Evolutionary conservation across 2,329 filamentous ascomycete species (phyloP), one percentile per base, ranked within the genome.

Genomic region (Incumbomyces lentus): DNA sequence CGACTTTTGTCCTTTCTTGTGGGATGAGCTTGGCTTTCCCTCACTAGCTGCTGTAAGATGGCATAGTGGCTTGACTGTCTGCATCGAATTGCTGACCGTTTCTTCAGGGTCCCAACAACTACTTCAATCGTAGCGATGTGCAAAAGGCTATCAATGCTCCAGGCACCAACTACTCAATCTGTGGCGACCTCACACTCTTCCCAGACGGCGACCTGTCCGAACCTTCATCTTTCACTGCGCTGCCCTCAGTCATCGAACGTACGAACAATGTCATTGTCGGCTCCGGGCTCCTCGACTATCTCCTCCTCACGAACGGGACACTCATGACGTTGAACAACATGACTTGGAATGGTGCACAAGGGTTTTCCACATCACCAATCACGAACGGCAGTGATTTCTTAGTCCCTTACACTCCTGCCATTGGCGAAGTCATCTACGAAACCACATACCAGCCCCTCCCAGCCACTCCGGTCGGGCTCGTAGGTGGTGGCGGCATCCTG

Each of bases 1-100:
- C n/a, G n/a, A n/a, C n/a, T n/a, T n/a, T n/a, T n/a, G n/a, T n/a
- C n/a, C n/a, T n/a, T n/a, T n/a, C n/a, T n/a, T n/a, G n/a, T n/a
- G n/a, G n/a, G n/a, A n/a, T n/a, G n/a, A n/a, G 0, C 70, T 89
- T 2, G 78, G 78, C 14, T 81, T 82, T 64, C 80, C 82, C 41
- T 52, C 33, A 45, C 13, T 38, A 16, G 26, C 29, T 12, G 11
- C 3, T n/a, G n/a, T n/a, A n/a, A n/a, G n/a, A n/a, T n/a, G n/a
- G n/a, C n/a, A n/a, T n/a, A n/a, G n/a, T n/a, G n/a, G n/a, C n/a
- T n/a, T n/a, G n/a, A n/a, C n/a, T n/a, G n/a, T n/a, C n/a, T n/a
- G n/a, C n/a, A n/a, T n/a, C n/a, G n/a, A n/a, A n/a, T n/a, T n/a
- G n/a, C n/a, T n/a, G n/a, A n/a, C n/a, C n/a, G n/a, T n/a, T n/a